phyloP scores from a whole-genome alignment of 768 basidiomycete species.

The Lactifluus echinatus region DNA sequence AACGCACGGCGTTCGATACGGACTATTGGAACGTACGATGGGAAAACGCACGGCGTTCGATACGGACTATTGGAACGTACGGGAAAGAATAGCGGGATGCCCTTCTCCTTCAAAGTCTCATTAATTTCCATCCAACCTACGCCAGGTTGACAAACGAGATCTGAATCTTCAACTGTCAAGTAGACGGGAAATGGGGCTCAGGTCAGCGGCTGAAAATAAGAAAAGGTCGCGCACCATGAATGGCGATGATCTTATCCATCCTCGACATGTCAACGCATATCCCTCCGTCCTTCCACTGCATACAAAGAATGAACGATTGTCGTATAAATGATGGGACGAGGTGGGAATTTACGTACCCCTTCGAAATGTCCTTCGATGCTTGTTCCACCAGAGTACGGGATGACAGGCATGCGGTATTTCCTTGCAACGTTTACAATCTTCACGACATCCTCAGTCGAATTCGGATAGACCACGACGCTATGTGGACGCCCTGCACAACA shows the following conservation, averaged over 20 bases:
- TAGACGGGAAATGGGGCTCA: neutral
- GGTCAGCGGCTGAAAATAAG: neutral
- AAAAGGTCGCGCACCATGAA: slow-evolving; percentile 47
- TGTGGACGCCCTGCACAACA: slow-evolving; percentile 34
- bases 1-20: neutral
- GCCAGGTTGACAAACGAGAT: slow-evolving; percentile 69
- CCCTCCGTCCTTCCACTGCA: slow-evolving; percentile 36
- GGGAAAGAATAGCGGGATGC: slow-evolving; percentile 80
- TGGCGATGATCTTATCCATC: slow-evolving; percentile 73
- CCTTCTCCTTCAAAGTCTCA: slow-evolving; percentile 53
- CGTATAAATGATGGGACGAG: neutral
- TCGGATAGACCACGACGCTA: slow-evolving; percentile 56
- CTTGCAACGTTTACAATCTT: slow-evolving; percentile 66
- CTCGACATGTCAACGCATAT: slow-evolving; percentile 72
- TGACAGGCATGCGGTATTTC: slow-evolving; percentile 68
- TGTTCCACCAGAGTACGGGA: slow-evolving; percentile 75
- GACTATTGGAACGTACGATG: slow-evolving; percentile 30
- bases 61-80: slow-evolving; percentile 32
- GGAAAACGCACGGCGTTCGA: neutral
- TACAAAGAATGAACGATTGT: neutral
- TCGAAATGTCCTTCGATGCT: slow-evolving; percentile 71
- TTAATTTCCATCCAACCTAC: slow-evolving; percentile 67
- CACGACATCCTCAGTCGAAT: slow-evolving; percentile 73
- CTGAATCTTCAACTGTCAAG: slow-evolving; percentile 52
- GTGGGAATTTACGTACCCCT: slow-evolving; percentile 37